These are phyloP conservation scores for Leccinum barrowsii DNA, from an alignment of 768 basidiomycete genomes.

Conservation along the genomic window DNA sequence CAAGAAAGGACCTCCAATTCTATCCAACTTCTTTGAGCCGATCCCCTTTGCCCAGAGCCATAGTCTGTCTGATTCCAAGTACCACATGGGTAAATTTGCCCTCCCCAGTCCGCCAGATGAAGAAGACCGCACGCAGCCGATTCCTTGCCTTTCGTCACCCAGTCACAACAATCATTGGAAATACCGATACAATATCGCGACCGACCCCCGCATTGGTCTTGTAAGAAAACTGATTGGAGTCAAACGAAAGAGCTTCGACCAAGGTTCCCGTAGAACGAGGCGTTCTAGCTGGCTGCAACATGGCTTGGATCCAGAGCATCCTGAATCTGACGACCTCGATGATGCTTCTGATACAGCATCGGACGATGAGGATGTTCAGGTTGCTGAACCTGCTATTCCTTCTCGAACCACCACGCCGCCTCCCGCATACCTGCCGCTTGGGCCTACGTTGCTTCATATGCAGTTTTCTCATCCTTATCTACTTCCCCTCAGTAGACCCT, in stretches of 20 bases:
- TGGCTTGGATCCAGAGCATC: conserved; percentile 45
- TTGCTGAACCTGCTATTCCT: conserved; percentile 18
- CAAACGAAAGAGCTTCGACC: conserved; percentile 56
- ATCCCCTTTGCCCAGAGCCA: conserved; percentile 71
- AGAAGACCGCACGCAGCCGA: conserved; percentile 34
- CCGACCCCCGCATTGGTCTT: conserved; percentile 70
- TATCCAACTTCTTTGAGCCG: conserved; percentile 55
- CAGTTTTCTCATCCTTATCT: conserved; percentile 64
- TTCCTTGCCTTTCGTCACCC: conserved; percentile 19
- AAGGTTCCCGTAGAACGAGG: conserved; percentile 34
- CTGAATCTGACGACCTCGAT: conserved; percentile 32
- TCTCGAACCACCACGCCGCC: conserved; percentile 68
- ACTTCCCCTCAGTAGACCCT: conserved; percentile 56
- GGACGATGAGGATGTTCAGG: conserved; percentile 39
- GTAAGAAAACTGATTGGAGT: conserved; percentile 65
- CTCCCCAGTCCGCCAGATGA: conserved; percentile 63
- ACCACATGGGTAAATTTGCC: conserved; percentile 67
- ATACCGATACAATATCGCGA: conserved; percentile 52
- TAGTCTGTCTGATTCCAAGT: conserved; percentile 67
- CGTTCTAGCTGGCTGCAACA: conserved; percentile 43
- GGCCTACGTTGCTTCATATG: conserved; percentile 63
- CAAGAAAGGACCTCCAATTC: conserved; percentile 13
- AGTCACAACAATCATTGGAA: conserved; percentile 41
- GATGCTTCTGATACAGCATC: conserved; percentile 40
- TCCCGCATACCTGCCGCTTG: conserved; percentile 67